Conservation (phyloP, 148 eudicot genomes). For the Rhododendron williamsianum region DNA sequence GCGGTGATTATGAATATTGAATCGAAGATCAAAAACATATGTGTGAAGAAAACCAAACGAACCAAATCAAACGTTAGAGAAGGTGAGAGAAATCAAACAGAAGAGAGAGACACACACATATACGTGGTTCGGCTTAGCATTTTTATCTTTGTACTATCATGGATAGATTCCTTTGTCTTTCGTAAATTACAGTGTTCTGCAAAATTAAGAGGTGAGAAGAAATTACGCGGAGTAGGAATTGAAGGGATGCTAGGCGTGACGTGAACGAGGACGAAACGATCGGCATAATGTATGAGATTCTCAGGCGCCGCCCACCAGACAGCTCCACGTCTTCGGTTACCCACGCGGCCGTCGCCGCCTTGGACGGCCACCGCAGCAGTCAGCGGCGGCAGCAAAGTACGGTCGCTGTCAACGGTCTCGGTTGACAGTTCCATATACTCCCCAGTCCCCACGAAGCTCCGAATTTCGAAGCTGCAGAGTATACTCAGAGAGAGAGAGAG, state of each 20-base stretch:
- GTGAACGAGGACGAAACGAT: conserved; percentile 57
- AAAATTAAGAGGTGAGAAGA: neutral
- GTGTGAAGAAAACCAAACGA: too few species aligned
- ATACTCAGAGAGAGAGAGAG: neutral
- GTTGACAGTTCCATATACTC: neutral
- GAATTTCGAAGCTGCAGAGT: neutral
- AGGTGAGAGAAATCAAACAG: too few species aligned
- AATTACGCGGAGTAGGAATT: conserved; percentile 53
- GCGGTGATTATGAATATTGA: too few species aligned
- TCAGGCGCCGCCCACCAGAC: conserved; percentile 58
- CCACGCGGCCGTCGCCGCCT: neutral
- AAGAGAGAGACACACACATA: too few species aligned
- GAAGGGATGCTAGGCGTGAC: conserved; percentile 53
- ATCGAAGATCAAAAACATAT: too few species aligned
- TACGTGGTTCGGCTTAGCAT: too few species aligned
- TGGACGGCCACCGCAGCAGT: neutral
- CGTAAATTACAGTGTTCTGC: too few species aligned
- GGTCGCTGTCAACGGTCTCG: neutral
- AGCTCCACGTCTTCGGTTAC: conserved; percentile 65
- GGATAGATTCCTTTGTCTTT: too few species aligned
- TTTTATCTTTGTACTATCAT: too few species aligned
- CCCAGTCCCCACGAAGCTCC: neutral
- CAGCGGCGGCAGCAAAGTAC: neutral
- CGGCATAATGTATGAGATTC: conserved; percentile 40
- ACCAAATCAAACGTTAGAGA: too few species aligned